Base-by-base conservation (phyloP, 2,329 filamentous ascomycete species). In the Arthroderma sp. region DNA sequence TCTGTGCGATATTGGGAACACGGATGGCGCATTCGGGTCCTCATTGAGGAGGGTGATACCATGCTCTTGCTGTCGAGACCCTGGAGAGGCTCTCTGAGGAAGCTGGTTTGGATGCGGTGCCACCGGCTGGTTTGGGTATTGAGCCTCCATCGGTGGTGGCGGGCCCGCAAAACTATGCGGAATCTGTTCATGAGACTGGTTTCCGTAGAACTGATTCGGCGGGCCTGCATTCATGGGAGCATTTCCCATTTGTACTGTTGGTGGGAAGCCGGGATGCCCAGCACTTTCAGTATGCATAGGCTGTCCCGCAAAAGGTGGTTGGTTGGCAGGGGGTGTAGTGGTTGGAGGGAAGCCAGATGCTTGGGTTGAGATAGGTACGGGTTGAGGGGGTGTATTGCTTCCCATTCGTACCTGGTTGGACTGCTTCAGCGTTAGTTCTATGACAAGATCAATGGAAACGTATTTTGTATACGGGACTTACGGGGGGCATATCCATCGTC, bases 1-100 rank as follows among this genome's bases (percentile, higher is more conserved):
- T 22, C 44, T 41, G 44, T 52, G 40, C 15, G 48, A 45, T 3
- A 38, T 40, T 11, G 50, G 50, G 36, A 52, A 52, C 22, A 50
- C 29, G 1, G 50, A 46, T 10, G 50, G 40, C 7, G 44, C 42
- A 32, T 49, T 47, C n/a, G 46, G 46, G 29, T 49, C 48, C 38
- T 37, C 40, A 29, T 49, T 47, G 40, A 50, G 47, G 27, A 49
- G 36, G 4, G 45, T 52, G 36, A 52, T 50, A 1, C 36, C 47
- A 42, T 44, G 45, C 10, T 46, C 47, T 30, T 34, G 42, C 10
- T 15, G 38, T 15, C 45, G 44, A n/a, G 37, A 38, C 22, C 10
- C 34, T 34, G 44, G 37, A 22, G 43, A 43, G 32, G 38, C 34
- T 30, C 43, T 30, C 2, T 36, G 36, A 15, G 43, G 47, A 37